Evolutionary conservation across 768 basidiomycete genomes (phyloP), one percentile per base, ranked within the genome.

Genomic region (Cystobasidium tubakii): DNA sequence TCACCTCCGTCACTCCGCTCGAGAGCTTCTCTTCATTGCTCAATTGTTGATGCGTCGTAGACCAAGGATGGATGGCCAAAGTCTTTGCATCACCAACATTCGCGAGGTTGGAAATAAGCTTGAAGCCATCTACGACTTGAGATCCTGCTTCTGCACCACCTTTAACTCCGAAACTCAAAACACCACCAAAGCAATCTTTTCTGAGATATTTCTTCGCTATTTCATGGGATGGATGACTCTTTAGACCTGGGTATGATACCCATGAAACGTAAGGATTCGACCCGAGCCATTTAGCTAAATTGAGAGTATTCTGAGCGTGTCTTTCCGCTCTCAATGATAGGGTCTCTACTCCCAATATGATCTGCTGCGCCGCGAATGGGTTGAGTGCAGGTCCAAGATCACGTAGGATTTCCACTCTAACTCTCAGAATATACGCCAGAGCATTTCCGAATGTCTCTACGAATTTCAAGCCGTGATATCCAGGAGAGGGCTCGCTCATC

Each of bases 91-190:
- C 80, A n/a, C 81, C 80, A 42, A 76, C 71, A 29, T 80, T 80
- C 34, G 78, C 80, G 1, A 80, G 64, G 60, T 90, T 82, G 77
- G 87, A 88, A 21, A 88, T 88, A 4, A 92, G 84, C 77, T 85
- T 86, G 73, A 92, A 83, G 75, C 81, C 84, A 76, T 92, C 90
- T 17, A 92, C 88, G 36, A 88, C 83, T 72, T 84, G 27, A 27
- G 53, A 23, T 12, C 75, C 76, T 83, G 62, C 50, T 1, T 78
- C 76, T 29, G 57, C 76, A 64, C 84, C 84, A 21, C 87, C 89
- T 77, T 87, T 87, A 75, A 90, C 81, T 9, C 90, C 91, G 77
- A 92, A 91, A 81, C 85, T 89, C 63, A 92, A 81, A 76, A 92
- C 85, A 25, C 90, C 90, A 2, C 90, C 89, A 73, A 83, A 91